Evolutionary conservation across 2,329 filamentous ascomycete species (phyloP).

Genomic region (Neoascochyta sp.): DNA sequence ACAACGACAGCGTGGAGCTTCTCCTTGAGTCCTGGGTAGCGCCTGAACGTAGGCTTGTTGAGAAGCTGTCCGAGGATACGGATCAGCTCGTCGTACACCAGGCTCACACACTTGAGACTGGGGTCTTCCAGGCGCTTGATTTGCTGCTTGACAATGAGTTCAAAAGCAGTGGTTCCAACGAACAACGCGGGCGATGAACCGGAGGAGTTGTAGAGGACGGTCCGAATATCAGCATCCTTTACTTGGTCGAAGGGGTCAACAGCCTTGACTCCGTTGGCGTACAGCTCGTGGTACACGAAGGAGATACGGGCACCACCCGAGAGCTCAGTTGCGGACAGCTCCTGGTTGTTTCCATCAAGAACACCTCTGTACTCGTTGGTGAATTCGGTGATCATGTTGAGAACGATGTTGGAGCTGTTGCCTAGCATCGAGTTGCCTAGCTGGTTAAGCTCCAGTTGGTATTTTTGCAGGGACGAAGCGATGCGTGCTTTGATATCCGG

Average conservation of each 20-base stretch:
- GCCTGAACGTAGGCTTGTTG: constrained; percentile 81
- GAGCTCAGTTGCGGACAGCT: constrained; percentile 88
- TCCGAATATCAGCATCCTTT: constrained; percentile 96
- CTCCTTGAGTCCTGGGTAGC: constrained; percentile 93
- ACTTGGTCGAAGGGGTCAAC: constrained; percentile 96
- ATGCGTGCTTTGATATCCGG: constrained; percentile 98
- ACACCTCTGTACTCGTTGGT: constrained; percentile 96
- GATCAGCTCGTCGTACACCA: constrained; percentile 96
- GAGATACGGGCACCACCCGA: constrained; percentile 97
- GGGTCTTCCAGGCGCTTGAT: constrained; percentile 96
- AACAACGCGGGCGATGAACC: constrained; percentile 95
- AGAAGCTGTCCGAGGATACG: constrained; percentile 90
- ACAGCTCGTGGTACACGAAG: constrained; percentile 98
- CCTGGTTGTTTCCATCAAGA: constrained; percentile 92
- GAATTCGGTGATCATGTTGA: constrained; percentile 99
- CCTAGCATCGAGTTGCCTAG: constrained; percentile 93
- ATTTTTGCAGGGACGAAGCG: constrained; percentile 89
- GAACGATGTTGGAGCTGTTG: constrained; percentile 91
- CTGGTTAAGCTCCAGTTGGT: constrained; percentile 72
- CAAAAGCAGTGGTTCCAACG: constrained; percentile 96
- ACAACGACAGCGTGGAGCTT: constrained; percentile 94
- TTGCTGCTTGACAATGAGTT: constrained; percentile 97
- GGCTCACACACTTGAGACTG: constrained; percentile 91
- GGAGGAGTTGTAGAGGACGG: constrained; percentile 98
- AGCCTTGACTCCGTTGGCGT: constrained; percentile 95